phyloP scores from a whole-genome alignment of 176 grass and related monocot genomes.

The sorghum (Sorghum bicolor) region Sorghum_bicolor_NCBIv3 NC_012871.2:71703001-71703500 shows the following conservation, averaged over 20 bases:
- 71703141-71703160: slow-evolving; percentile 36
- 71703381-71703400: background rate
- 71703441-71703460: background rate
- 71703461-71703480: background rate
- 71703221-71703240: background rate
- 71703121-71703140: slow-evolving; percentile 35
- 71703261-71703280: background rate
- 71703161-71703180: slow-evolving; percentile 30
- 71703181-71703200: slow-evolving; percentile 11
- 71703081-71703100: slow-evolving; percentile 33
- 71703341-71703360: background rate
- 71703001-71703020: background rate
- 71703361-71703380: too few species aligned
- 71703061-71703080: slow-evolving; percentile 30
- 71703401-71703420: background rate
- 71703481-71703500: background rate
- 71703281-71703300: background rate
- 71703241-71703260: background rate
- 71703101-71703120: slow-evolving; percentile 46
- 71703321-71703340: background rate
- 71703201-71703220: background rate
- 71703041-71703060: background rate
- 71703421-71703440: too few species aligned
- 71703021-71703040: slow-evolving; percentile 27
- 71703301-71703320: background rate